Percentiles rank a stretch among this genome's conserved stretches.
Evolutionary conservation across 352 stramenopile species (phyloP).

Genomic region (Phytophthora aleatoria): DNA sequence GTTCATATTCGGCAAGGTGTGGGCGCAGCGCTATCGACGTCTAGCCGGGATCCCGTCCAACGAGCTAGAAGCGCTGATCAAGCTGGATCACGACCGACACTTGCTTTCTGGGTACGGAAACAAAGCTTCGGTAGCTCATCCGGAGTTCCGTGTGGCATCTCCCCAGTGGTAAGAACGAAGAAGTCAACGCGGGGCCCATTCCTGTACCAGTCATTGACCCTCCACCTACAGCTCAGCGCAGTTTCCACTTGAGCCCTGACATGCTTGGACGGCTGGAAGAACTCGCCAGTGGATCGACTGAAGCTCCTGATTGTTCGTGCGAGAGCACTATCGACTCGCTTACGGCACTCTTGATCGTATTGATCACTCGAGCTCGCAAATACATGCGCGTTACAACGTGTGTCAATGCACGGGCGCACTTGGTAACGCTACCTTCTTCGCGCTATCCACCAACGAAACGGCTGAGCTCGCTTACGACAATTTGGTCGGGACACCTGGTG

Average conservation of each 20-base stretch:
- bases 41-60: neutral
- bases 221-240: neutral
- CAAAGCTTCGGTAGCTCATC: neutral
- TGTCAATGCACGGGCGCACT: neutral
- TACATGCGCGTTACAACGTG: constrained; percentile 22
- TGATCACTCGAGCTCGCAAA: constrained; percentile 47
- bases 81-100: constrained; percentile 6
- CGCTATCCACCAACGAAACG: neutral
- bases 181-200: neutral
- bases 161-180: neutral
- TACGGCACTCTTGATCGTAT: constrained; percentile 44
- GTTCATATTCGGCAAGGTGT: constrained; percentile 7
- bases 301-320: constrained; percentile 14
- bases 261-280: neutral
- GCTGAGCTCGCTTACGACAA: neutral
- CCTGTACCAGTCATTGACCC: neutral
- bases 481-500: neutral
- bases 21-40: constrained; percentile 8
- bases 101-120: neutral
- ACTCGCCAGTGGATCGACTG: neutral
- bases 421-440: neutral
- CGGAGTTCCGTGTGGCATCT: neutral
- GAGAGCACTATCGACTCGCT: constrained; percentile 52
- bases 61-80: constrained; percentile 1
- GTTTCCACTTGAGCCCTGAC: neutral